Evolutionary conservation across 805 yeast species (phyloP), one percentile per base, ranked within the genome.

Genomic region (Myxozyma melibiosi): DNA sequence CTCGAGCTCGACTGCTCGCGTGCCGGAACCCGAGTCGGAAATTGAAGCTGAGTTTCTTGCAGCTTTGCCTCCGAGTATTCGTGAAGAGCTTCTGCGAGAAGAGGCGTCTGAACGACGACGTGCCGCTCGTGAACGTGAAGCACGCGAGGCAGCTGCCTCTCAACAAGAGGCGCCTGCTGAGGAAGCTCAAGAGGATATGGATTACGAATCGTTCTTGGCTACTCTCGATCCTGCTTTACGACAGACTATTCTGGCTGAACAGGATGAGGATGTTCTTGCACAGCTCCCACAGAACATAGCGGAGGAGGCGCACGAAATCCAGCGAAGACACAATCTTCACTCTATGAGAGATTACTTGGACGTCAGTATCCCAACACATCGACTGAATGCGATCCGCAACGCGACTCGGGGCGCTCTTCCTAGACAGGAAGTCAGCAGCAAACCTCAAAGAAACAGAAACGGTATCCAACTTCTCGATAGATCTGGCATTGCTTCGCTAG

Each of bases 1-100:
- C 1, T 28, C 51, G 13, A 50, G 54, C 3, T 31, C 28, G 18
- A 85, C 77, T 42, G 82, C 76, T 74, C 88, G 61, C 18, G 48
- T 60, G 9, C 47, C 71, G 40, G 73, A 59, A 68, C 76, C 82
- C 0, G 68, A 72, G 1, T 74, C 78, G 28, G 96, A 87, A 64
- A 80, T 88, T 51, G 95, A 85, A 63, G 85, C 90, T 0, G 90
- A 84, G 40, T 90, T 90, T 70, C 75, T 90, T 59, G 84, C 85
- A 24, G 92, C 95, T 0, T 76, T 90, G 8, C 96, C 97, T 0
- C 86, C 82, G 2, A 71, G 70, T 41, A 70, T 88, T 25, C 75
- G 94, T 24, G 65, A 65, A 7, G 76, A 73, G 47, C 47, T 73
- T n/a, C 38, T 70, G 28, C 63, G 58, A 24, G 66, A 66, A 34